Evolutionary conservation across 1,139 yeast genomes (phyloP).

Genomic region (Komagataea norvegica): DNA sequence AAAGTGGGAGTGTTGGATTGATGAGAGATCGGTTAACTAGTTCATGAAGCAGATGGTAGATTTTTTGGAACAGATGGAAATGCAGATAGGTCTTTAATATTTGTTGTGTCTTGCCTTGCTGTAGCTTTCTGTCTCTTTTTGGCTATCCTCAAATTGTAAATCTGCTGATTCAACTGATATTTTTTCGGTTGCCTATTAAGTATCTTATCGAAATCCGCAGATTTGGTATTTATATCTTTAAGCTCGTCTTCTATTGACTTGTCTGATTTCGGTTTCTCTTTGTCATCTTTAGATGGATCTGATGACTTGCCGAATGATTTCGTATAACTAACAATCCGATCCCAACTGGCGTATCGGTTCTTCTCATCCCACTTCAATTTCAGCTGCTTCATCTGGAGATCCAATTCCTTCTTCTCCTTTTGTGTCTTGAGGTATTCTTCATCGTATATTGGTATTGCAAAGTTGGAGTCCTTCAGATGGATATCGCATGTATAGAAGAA

Average conservation of each 20-base stretch:
- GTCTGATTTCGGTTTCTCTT: constrained; percentile 22
- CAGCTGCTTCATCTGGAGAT: constrained; percentile 37
- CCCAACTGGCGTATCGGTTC: constrained; percentile 29
- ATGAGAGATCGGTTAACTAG: constrained; percentile 58
- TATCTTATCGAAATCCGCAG: constrained; percentile 26
- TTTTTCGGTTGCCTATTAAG: constrained; percentile 38
- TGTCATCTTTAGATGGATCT: constrained; percentile 18
- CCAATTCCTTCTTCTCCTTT: constrained; percentile 35
- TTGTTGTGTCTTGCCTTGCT: constrained; percentile 16
- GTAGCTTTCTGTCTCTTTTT: constrained; percentile 38
- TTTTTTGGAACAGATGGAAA: constrained; percentile 55
- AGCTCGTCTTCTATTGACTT: constrained; percentile 26
- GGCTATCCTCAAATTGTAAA: constrained; percentile 49
- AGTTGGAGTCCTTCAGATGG: constrained; percentile 60
- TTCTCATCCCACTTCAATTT: constrained; percentile 30
- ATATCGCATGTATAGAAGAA: constrained; percentile 64
- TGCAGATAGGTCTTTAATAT: constrained; percentile 31
- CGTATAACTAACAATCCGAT: constrained; percentile 29
- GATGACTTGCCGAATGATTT: constrained; percentile 15
- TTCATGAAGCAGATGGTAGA: constrained; percentile 1
- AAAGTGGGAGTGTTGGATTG: constrained; percentile 75
- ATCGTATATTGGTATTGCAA: constrained; percentile 50
- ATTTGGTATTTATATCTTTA: constrained; percentile 28
- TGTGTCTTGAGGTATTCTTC: constrained; percentile 44
- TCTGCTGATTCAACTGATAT: constrained; percentile 47